Evolutionary conservation across 306 rosid species (phyloP), one percentile per base, ranked within the genome.

Genomic region (Vigna nakashimae): DNA sequence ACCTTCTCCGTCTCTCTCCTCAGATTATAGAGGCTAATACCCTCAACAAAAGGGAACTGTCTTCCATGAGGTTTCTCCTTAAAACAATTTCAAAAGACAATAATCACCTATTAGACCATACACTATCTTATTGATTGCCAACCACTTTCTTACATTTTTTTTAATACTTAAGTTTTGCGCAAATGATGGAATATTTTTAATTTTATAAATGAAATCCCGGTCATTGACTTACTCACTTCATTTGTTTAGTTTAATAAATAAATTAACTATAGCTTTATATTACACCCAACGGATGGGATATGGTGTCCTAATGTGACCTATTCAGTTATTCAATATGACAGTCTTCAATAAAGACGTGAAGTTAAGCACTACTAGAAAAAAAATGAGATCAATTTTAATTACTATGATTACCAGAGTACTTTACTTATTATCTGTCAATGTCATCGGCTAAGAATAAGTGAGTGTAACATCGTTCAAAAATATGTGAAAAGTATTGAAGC

Each of bases 91-190:
- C 71, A 84, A 76, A 83, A 71, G 78, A 50, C 74, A 65, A 20
- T 65, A 38, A 51, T 56, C 78, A 58, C 80, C 70, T 71, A 79
- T 84, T 76, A 58, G 45, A 59, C 82, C 71, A 59, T 62, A 7
- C 32, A 18, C 0, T 9, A 73, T 51, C 69, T 49, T 76, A 76
- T 69, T 76, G 88, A 85, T 72, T 82, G 79, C 88, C 88, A 85
- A 76, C 84, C n/a, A 77, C 80, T 66, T 80, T 58, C 42, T 28
- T 30, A 49, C 73, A 40, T 67, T 60, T 40, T 40, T 40, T 40
- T 40, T 40, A 8, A 40, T 40, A 8, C 45, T 30, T 20, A 49
- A 69, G 50, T 68, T 62, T 85, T 70, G 82, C 65, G 71, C 57
- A 67, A 78, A 76, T 69, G 76, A 84, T 82, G 80, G 68, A 76